Base-by-base conservation (phyloP, 139 green algal species). In the Bryopsis sp. region DNA sequence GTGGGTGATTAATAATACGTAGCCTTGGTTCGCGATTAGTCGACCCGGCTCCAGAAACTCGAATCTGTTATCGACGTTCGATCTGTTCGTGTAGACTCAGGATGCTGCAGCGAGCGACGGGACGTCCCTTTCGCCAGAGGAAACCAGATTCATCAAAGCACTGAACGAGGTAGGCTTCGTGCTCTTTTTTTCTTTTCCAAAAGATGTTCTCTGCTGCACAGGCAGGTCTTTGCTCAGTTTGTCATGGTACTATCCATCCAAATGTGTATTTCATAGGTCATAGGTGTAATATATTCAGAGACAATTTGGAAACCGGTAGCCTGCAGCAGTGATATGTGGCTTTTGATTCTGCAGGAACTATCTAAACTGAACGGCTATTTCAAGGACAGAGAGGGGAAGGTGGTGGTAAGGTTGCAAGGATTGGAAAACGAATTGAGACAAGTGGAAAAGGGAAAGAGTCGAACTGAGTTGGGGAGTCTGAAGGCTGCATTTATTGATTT, bases 351-450 rank as follows among this genome's bases (percentile, higher is more conserved):
- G 35, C 37, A 69, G 62, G 62, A 69, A 31, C 35, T 69, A 5
- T 19, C 19, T 36, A 38, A 31, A 11, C 29, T 69, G n/a, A 69
- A 69, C 26, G 22, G 6, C 6, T 58, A 58, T 57, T 69, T 69
- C 62, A 69, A 57, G 39, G 37, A 37, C n/a, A n/a, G 54, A 35
- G 62, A 69, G 37, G 62, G 54, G n/a, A 19, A 19, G 4, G 32
- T 69, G 39, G 62, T 69, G 31, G 54, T 69, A 19, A 35, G 62
- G 6, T 28, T 69, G 26, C 62, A 69, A 57, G 33, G 5, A 28
- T 36, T 69, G 8, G 37, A 54, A 54, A 47, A 8, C 32, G 62
- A 35, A 37, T 5, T 57, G 26, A 54, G 54, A 6, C 3, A 34
- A 5, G 36, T n/a, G 32, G 7, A 69, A n/a, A 7, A 8, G 24